Base-by-base conservation (phyloP, 2,329 filamentous ascomycete genomes). In the Cladosporium phlei region DNA sequence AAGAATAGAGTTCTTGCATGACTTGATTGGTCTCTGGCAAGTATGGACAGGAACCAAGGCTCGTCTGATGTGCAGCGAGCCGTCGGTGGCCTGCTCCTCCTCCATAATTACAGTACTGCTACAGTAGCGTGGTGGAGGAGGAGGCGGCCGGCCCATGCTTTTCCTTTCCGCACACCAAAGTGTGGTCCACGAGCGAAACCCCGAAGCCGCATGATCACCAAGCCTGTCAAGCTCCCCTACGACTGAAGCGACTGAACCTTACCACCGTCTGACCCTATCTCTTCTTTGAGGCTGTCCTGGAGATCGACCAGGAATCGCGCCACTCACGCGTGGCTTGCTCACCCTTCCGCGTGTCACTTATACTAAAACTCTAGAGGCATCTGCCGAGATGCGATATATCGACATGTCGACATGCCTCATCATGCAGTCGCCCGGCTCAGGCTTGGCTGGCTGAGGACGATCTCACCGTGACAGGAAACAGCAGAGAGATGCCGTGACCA, bases 181-280 rank as follows among this genome's bases (percentile, higher is more conserved):
- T 11, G 24, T 27, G 32, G 42, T 35, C 19, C 20, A 12, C 16
- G 22, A 28, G 42, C 16, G 12, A n/a, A 20, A n/a, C 32, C 20
- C 20, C 12, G 20, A n/a, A 28, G 22, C 24, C 42, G 17, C 42
- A 35, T 45, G 32, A 29, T 29, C 42, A 37, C 30, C 32, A 21
- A 37, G 40, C 42, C 34, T 28, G 30, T 37, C 42, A 37, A 45
- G 42, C 16, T 20, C 32, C 42, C 11, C 14, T n/a, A n/a, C n/a
- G n/a, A n/a, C n/a, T n/a, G n/a, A n/a, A n/a, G 11, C 32, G 29
- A 19, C 42, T 14, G 22, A 37, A 45, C 30, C 24, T 45, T 45
- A 12, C 16, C 16, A 22, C 16, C 16, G 42, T n/a, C 21, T 37
- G 21, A n/a, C 17, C 42, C 8, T 28, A 25, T 32, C 7, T 10